A percentile compares a stretch with the other conserved stretches of the same genome.
These are phyloP conservation scores for Myochromella boudieri DNA, from an alignment of 768 basidiomycete species.

Conservation along the genomic window DNA sequence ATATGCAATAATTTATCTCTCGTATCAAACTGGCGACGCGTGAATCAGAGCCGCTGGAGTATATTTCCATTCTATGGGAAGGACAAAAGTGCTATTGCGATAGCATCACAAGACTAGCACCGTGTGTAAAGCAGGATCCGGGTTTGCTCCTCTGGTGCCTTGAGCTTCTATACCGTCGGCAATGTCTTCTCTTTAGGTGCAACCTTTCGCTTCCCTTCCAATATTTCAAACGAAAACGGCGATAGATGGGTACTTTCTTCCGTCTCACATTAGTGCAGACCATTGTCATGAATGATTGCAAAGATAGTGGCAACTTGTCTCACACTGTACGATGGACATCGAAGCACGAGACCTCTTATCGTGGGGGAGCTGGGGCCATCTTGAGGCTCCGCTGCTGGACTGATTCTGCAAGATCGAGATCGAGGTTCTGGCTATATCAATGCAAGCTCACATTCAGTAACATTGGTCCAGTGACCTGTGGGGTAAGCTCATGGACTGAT, in stretches of 20 bases:
- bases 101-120: slow-evolving; percentile 34
- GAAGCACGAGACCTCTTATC: slow-evolving; percentile 15
- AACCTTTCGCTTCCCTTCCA: neutral
- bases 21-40: slow-evolving; percentile 5
- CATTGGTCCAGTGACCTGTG: slow-evolving; percentile 16
- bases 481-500: neutral
- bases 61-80: too few species aligned
- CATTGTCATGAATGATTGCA: neutral
- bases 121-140: slow-evolving; percentile 22
- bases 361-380: too few species aligned
- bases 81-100: too few species aligned
- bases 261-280: neutral
- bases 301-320: slow-evolving; percentile 8
- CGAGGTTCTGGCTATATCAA: too few species aligned
- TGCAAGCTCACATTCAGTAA: slow-evolving; percentile 5
- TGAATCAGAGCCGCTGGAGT: slow-evolving; percentile 11
- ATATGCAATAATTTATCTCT: slow-evolving; percentile 6
- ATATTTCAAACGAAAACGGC: neutral
- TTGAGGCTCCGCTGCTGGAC: too few species aligned
- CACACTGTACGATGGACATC: slow-evolving; percentile 4
- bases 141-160: slow-evolving; percentile 3
- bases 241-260: too few species aligned
- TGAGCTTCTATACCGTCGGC: neutral
- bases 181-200: neutral
- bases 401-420: slow-evolving; percentile 16